phyloP scores from a whole-genome alignment of 352 stramenopile genomes.

The Pythium angustatum region DNA sequence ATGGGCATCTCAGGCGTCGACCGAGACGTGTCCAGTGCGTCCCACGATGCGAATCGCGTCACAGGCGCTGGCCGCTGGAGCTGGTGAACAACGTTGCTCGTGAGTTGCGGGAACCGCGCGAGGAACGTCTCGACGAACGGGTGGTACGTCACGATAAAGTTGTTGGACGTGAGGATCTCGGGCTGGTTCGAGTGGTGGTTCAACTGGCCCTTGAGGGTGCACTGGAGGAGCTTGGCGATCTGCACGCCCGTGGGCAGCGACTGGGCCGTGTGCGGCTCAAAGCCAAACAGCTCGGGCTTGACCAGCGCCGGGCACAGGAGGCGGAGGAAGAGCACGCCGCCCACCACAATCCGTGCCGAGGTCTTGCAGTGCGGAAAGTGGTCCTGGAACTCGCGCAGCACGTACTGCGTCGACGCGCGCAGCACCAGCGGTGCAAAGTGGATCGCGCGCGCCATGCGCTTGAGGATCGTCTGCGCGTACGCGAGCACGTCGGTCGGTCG shows the following conservation, averaged over 20 bases:
- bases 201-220: constrained; percentile 67
- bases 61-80: constrained; percentile 12
- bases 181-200: constrained; percentile 44
- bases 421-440: constrained; percentile 74
- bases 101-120: constrained; percentile 60
- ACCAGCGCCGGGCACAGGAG: constrained; percentile 77
- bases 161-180: constrained; percentile 49
- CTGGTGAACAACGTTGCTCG: constrained; percentile 11
- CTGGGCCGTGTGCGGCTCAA: constrained; percentile 49
- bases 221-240: constrained; percentile 81
- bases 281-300: constrained; percentile 83
- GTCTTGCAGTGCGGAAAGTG: constrained; percentile 66
- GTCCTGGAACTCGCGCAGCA: constrained; percentile 70
- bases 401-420: constrained; percentile 68
- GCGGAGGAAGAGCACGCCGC: constrained; percentile 71
- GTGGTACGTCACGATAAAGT: constrained; percentile 67
- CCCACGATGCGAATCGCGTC: constrained; percentile 24
- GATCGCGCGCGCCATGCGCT: constrained; percentile 70
- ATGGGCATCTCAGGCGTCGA: constrained; percentile 11
- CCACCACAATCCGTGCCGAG: constrained; percentile 69
- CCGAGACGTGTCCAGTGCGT: constrained; percentile 18
- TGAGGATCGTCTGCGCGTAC: constrained; percentile 63
- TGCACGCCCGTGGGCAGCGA: constrained; percentile 63
- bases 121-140: constrained; percentile 66
- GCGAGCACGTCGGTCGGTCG: constrained; percentile 44